Conservation (phyloP, 1,139 yeast genomes). For the Yamadazyma kanchanaburiensis region DNA sequence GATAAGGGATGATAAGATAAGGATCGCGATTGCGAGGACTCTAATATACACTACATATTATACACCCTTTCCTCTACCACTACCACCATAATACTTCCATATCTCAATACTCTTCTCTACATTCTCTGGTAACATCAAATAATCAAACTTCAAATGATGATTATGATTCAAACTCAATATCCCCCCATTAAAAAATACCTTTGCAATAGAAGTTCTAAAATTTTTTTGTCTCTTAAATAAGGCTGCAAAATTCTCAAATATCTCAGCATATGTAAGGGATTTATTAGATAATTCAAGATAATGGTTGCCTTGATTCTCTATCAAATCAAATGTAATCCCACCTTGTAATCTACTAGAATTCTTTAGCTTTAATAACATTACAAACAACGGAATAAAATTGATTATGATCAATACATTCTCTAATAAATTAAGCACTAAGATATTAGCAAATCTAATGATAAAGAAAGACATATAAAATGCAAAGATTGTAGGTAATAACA, state of each 20-base stretch:
- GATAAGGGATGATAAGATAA: background rate
- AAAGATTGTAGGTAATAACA: slow-evolving; percentile 80
- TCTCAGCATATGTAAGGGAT: slow-evolving; percentile 36
- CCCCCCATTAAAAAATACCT: slow-evolving; percentile 30
- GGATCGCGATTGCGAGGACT: background rate
- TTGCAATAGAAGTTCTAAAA: slow-evolving; percentile 24
- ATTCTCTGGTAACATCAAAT: slow-evolving; percentile 42
- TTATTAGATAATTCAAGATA: slow-evolving; percentile 35
- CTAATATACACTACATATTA: no score
- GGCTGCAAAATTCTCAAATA: slow-evolving; percentile 31
- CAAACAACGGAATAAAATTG: slow-evolving; percentile 86
- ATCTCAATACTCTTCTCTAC: slow-evolving; percentile 27
- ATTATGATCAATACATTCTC: slow-evolving; percentile 64
- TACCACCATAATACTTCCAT: slow-evolving; percentile 23
- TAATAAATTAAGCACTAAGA: slow-evolving; percentile 48
- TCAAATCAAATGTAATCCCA: slow-evolving; percentile 54
- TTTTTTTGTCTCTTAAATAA: slow-evolving; percentile 31
- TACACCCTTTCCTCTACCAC: no score
- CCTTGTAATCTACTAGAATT: slow-evolving; percentile 90
- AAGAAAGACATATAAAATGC: slow-evolving; percentile 83
- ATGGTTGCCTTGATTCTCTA: slow-evolving; percentile 11
- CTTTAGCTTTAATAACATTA: slow-evolving; percentile 70
- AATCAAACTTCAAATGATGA: slow-evolving; percentile 30
- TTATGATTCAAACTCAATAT: slow-evolving; percentile 28
- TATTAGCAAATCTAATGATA: slow-evolving; percentile 48